A percentile compares a stretch with the other conserved stretches of the same genome.
Evolutionary conservation across 1,139 yeast species (phyloP).

Genomic region (Blastobotrys apis): DNA sequence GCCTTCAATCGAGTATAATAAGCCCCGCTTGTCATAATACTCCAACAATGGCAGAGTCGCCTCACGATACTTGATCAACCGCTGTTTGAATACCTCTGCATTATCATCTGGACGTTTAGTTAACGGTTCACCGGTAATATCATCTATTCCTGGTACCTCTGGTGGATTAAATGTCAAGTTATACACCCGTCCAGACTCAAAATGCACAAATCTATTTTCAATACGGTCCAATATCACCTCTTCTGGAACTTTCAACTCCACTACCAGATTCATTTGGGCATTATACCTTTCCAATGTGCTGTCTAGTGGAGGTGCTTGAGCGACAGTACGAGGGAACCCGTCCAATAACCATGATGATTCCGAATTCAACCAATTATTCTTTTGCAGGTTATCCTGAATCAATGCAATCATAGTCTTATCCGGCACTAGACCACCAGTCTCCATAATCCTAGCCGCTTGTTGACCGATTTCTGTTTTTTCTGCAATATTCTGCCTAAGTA

Average conservation of each 20-base stretch:
- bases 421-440: conserved; percentile 66
- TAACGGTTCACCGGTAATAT: conserved; percentile 82
- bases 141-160: conserved; percentile 72
- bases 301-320: conserved; percentile 64
- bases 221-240: conserved; percentile 73
- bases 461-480: conserved; percentile 53
- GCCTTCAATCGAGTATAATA: conserved; percentile 60
- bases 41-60: conserved; percentile 61
- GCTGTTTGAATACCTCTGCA: conserved; percentile 58
- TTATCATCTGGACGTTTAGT: conserved; percentile 79
- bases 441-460: conserved; percentile 53
- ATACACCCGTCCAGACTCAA: conserved; percentile 80
- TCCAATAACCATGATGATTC: conserved; percentile 69
- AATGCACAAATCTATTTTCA: conserved; percentile 80
- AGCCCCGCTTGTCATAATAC: conserved; percentile 51
- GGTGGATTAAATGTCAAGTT: conserved; percentile 89
- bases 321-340: conserved; percentile 81
- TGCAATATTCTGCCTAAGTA: conserved; percentile 64
- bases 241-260: conserved; percentile 80
- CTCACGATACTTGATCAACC: conserved; percentile 59
- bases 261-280: conserved; percentile 62
- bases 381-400: conserved; percentile 48
- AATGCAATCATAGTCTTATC: conserved; percentile 62
- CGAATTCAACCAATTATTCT: conserved; percentile 45
- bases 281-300: conserved; percentile 39